These are phyloP conservation scores for Daldinia sp. DNA, from an alignment of 2,329 filamentous ascomycete genomes.

Conservation along the genomic window DNA sequence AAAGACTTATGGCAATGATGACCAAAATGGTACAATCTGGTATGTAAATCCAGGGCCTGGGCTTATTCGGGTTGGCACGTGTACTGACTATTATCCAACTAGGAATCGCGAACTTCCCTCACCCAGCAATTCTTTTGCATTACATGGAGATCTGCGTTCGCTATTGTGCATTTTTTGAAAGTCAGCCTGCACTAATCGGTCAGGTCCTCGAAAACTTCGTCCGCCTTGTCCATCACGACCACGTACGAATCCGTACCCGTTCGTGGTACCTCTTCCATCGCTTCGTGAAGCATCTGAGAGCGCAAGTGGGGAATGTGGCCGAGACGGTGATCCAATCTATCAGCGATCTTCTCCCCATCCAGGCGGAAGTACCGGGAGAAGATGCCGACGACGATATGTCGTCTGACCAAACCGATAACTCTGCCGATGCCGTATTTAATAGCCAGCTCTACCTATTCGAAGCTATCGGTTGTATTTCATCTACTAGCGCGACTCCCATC, in stretches of 20 bases:
- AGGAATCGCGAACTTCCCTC: slow-evolving; percentile 87
- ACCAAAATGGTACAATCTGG: slow-evolving; percentile 92
- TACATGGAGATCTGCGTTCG: slow-evolving; percentile 99
- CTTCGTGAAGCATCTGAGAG: slow-evolving; percentile 87
- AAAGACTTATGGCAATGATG: slow-evolving; percentile 92
- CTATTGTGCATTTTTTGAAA: slow-evolving; percentile 93
- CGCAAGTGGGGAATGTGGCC: slow-evolving; percentile 87
- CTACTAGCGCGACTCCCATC: slow-evolving; percentile 78
- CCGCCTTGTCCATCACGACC: slow-evolving; percentile 85
- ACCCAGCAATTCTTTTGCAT: slow-evolving; percentile 92
- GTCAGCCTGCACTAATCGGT: slow-evolving; percentile 82
- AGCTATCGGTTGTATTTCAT: slow-evolving; percentile 92
- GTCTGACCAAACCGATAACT: slow-evolving; percentile 90
- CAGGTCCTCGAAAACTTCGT: slow-evolving; percentile 93
- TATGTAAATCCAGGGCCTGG: slow-evolving; percentile 57
- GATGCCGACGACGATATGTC: slow-evolving; percentile 92
- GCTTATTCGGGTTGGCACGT: slow-evolving; percentile 15
- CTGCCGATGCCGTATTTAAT: slow-evolving; percentile 89
- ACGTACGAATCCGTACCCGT: slow-evolving; percentile 86
- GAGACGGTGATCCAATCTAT: slow-evolving; percentile 93
- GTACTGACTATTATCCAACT: slow-evolving; percentile 43
- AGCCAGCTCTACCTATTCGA: slow-evolving; percentile 95
- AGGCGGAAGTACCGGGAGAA: slow-evolving; percentile 85
- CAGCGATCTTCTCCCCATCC: slow-evolving; percentile 87
- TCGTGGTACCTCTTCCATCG: slow-evolving; percentile 98